phyloP scores from a whole-genome alignment of 345 rosid species.

The Punica granatum region DNA sequence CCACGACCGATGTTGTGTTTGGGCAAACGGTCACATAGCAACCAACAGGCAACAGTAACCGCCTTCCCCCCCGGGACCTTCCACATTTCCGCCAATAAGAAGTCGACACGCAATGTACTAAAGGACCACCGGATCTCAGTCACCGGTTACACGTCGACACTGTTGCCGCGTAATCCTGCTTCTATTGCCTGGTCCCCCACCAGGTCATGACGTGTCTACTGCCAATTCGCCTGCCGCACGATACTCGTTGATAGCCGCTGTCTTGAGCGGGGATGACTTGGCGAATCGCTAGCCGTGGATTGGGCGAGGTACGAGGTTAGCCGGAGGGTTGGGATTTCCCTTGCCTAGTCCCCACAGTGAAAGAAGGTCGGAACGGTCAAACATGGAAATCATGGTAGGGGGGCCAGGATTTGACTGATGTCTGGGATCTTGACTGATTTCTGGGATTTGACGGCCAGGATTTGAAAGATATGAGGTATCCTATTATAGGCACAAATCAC shows the following conservation, averaged over 20 bases:
- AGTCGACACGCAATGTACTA: neutral
- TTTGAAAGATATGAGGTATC: neutral
- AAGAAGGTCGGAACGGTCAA: neutral
- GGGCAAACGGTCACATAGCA: no score
- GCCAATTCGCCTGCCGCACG: neutral
- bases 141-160: conserved; percentile 9
- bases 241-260: neutral
- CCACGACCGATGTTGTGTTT: neutral
- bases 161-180: conserved; percentile 10
- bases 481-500: conserved; percentile 2
- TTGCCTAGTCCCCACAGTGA: neutral
- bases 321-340: neutral
- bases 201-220: conserved; percentile 4
- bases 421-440: conserved; percentile 4
- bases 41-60: no score
- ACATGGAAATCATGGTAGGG: neutral
- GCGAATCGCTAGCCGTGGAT: neutral
- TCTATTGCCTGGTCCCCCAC: neutral
- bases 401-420: conserved; percentile 1
- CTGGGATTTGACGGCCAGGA: conserved; percentile 7
- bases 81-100: neutral
- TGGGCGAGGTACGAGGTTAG: neutral
- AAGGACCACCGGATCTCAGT: neutral
- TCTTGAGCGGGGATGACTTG: neutral
- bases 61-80: neutral